phyloP scores from a whole-genome alignment of 768 basidiomycete genomes.

The Boletus bicolor region DNA sequence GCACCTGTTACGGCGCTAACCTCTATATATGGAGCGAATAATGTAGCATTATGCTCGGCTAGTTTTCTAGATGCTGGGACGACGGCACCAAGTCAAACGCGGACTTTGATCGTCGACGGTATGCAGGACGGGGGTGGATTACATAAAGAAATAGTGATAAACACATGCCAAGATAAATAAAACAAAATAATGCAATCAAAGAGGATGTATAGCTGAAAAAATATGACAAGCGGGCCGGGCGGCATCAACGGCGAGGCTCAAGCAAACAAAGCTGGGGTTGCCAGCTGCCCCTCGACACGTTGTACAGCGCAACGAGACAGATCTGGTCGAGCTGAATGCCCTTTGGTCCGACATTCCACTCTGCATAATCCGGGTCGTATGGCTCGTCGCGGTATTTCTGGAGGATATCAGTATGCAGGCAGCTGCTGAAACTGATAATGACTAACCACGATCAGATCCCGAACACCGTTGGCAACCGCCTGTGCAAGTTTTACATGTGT shows the following conservation, averaged over 20 bases:
- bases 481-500: conserved; percentile 71
- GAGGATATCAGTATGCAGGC: conserved; percentile 8
- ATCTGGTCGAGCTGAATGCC: conserved; percentile 26
- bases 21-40: no score
- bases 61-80: no score
- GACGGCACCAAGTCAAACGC: no score
- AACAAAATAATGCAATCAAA: neutral
- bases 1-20: no score
- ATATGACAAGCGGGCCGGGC: neutral
- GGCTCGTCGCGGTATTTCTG: conserved; percentile 14
- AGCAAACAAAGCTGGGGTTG: conserved; percentile 65
- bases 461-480: conserved; percentile 68
- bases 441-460: conserved; percentile 58
- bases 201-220: neutral
- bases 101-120: no score
- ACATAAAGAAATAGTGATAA: neutral
- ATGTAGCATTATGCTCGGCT: no score
- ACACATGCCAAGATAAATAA: neutral
- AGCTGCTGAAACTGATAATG: neutral
- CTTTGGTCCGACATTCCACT: conserved; percentile 25
- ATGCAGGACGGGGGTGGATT: neutral
- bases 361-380: conserved; percentile 7
- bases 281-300: conserved; percentile 79
- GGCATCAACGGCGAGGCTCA: conserved; percentile 13
- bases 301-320: conserved; percentile 69